These are phyloP conservation scores for Monilinia vaccinii-corymbosi DNA, from an alignment of 2,329 filamentous ascomycete genomes.

Conservation along the genomic window DNA sequence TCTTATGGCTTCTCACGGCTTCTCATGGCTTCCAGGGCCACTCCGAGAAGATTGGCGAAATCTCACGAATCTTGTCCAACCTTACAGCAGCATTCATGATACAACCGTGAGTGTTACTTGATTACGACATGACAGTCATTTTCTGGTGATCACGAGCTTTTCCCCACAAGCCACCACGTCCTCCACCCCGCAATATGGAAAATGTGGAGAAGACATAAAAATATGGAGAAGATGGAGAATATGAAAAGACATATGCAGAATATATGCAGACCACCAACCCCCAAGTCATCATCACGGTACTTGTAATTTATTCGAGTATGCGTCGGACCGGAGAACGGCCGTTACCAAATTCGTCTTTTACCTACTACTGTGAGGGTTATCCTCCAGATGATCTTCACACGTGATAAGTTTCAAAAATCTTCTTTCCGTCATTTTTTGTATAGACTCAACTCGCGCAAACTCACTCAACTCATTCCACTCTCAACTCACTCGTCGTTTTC, in stretches of 20 bases:
- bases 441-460: no score
- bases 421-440: not conserved
- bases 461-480: not conserved
- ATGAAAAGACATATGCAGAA: not conserved
- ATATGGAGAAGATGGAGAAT: not conserved
- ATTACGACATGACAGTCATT: constrained; percentile 4
- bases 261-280: not conserved
- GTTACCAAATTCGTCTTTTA: constrained; percentile 10
- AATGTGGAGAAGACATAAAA: not conserved
- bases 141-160: constrained; percentile 8
- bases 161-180: constrained; percentile 6
- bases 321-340: constrained; percentile 11
- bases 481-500: no score
- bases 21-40: not conserved
- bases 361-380: not conserved
- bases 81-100: not conserved
- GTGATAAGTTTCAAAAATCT: not conserved
- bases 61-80: constrained; percentile 11
- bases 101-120: not conserved
- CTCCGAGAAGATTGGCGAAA: constrained; percentile 8
- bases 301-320: not conserved
- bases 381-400: not conserved
- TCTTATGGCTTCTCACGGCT: no score
- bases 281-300: not conserved
- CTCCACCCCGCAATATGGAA: not conserved